These are phyloP conservation scores for Tulasnella sp. DNA, from an alignment of 768 basidiomycete genomes.

Conservation along the genomic window DNA sequence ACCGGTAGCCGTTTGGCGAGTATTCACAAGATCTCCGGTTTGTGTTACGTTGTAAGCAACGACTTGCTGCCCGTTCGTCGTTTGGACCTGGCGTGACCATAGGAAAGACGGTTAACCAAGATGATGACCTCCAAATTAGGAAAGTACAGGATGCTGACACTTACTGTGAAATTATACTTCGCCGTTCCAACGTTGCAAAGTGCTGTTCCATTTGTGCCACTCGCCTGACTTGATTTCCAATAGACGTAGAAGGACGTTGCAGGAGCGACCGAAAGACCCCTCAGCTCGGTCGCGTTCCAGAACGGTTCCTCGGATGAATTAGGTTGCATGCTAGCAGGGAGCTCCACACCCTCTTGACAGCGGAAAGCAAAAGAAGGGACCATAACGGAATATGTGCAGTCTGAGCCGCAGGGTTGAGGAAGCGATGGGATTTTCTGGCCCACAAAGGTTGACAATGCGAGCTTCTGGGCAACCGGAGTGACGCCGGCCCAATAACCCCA, in stretches of 20 bases:
- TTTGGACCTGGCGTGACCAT: background rate
- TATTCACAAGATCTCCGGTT: background rate
- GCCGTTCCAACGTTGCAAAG: background rate
- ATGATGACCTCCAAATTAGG: background rate
- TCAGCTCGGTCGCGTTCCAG: background rate
- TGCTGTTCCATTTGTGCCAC: background rate
- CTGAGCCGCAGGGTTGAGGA: background rate
- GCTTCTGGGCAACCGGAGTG: background rate
- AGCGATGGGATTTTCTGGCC: background rate
- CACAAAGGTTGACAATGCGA: background rate
- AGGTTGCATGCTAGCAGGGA: background rate
- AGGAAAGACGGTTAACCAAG: background rate
- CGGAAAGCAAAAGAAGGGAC: background rate
- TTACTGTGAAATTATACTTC: background rate
- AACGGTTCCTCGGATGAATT: background rate
- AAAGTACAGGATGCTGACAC: background rate
- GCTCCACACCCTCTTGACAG: background rate
- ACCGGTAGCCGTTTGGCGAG: background rate
- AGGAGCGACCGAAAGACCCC: background rate
- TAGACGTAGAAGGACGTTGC: background rate
- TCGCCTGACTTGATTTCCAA: background rate
- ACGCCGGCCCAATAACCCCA: background rate
- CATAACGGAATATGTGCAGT: background rate
- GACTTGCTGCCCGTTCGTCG: background rate
- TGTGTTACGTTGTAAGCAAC: background rate